Percentiles rank a stretch among this genome's conserved stretches.
phyloP scores from a whole-genome alignment of 164 flowering plant genomes.

The Vitis vinifera region DNA sequence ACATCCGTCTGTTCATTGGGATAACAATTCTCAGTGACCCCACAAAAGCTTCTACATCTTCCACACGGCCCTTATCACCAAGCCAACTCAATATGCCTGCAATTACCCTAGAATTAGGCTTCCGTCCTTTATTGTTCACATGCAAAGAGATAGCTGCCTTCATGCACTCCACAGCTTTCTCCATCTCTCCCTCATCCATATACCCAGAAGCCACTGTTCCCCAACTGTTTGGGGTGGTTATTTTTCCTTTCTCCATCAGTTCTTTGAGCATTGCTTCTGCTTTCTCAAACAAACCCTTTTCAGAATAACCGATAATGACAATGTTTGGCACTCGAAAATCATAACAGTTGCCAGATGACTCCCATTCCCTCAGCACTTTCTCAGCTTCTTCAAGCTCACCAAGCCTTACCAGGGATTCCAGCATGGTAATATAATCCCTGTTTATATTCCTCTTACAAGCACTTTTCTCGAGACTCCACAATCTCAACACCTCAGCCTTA shows the following conservation, averaged over 20 bases:
- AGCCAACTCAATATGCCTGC: slow-evolving; percentile 38
- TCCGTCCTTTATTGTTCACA: slow-evolving; percentile 37
- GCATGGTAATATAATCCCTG: slow-evolving; percentile 52
- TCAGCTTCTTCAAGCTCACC: slow-evolving; percentile 66
- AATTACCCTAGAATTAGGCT: slow-evolving; percentile 31
- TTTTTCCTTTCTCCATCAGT: slow-evolving; percentile 38
- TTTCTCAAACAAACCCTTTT: slow-evolving; percentile 45
- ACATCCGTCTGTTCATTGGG: slow-evolving; percentile 39
- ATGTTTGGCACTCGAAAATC: slow-evolving; percentile 55
- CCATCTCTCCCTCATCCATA: slow-evolving; percentile 28
- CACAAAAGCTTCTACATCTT: slow-evolving; percentile 48
- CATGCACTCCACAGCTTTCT: slow-evolving; percentile 49
- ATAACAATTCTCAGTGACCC: slow-evolving; percentile 27
- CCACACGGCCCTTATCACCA: slow-evolving; percentile 39
- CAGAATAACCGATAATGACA: slow-evolving; percentile 39
- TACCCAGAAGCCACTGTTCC: slow-evolving; percentile 42
- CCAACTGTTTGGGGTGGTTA: slow-evolving; percentile 46
- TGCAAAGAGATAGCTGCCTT: slow-evolving; percentile 39
- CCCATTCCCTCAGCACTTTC: slow-evolving; percentile 60
- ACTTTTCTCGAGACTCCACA: slow-evolving; percentile 51
- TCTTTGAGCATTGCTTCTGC: slow-evolving; percentile 56
- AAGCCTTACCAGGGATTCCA: slow-evolving; percentile 55
- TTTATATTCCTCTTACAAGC: slow-evolving; percentile 50
- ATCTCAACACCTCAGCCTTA: slow-evolving; percentile 50
- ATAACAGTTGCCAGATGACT: slow-evolving; percentile 52